Base-by-base conservation (phyloP, 371 early-diverging fungal species). In the Syncephalis plumigaleata region DNA sequence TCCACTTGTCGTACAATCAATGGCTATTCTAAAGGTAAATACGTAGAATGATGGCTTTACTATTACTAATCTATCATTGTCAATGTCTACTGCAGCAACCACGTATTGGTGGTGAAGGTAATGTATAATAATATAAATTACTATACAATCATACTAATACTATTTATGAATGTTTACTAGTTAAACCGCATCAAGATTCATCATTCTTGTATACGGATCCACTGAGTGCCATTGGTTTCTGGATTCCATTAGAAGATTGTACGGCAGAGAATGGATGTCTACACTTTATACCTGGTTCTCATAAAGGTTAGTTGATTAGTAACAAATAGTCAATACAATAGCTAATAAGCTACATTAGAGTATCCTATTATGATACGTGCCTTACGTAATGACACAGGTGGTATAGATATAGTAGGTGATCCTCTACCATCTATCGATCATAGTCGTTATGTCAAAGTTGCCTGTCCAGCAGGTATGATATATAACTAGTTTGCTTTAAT, bases 231-330 rank as follows among this genome's bases (percentile, higher is more conserved):
- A 63, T 73, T 17, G 94, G 93, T 2, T 80, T 90, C 52, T 93
- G 95, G 95, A 81, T 89, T 57, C 90, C 93, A 0, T 67, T 92
- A 16, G 91, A 94, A 55, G 89, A 94, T 51, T 88, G 89, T 65
- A 91, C 91, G 0, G 60, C 69, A 9, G 59, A 67, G 38, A 91
- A 94, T 55, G 93, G 95, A 0, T 89, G 89, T 52, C 73, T 94
- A 51, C 81, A 73, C 53, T 88, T 87, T 57, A 66, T 81, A 0
- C 88, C 87, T 4, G 87, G 87, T 8, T 85, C 87, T 9, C 92
- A 92, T 60, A 84, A 84, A 57, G 60, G 75, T 66, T 63, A 22
- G 56, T 42, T 3, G n/a, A 11, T 0, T 26, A 46, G 36, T 44
- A 7, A 43, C 17, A 27, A 13, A 42, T 38, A 15, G 18, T 31